Conservation (phyloP, 768 basidiomycete species). For the Lyophyllum atratum region DNA sequence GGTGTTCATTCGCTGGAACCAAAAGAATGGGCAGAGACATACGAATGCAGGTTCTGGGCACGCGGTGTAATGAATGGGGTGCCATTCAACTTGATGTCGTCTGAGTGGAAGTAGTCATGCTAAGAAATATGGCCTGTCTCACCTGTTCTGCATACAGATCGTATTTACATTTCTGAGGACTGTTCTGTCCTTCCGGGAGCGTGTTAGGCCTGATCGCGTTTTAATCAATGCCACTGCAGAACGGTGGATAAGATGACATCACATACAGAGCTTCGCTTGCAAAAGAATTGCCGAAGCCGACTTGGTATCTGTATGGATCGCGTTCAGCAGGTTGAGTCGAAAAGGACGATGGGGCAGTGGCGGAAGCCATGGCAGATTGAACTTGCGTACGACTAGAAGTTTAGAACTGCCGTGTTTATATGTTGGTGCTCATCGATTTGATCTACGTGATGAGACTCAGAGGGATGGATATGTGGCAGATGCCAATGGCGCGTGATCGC, state of each 20-base stretch:
- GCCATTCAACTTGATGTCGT: conserved; percentile 50
- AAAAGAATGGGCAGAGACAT: conserved; percentile 19
- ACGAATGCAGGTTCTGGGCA: conserved; percentile 53
- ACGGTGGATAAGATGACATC: background rate
- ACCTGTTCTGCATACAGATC: conserved; percentile 64
- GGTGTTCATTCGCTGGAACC: background rate
- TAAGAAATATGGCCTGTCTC: conserved; percentile 9
- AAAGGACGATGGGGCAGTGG: conserved; percentile 42
- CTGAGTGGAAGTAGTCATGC: background rate
- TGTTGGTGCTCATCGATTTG: background rate
- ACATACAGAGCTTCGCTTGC: conserved; percentile 57
- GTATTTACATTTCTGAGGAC: conserved; percentile 63
- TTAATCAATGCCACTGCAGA: background rate
- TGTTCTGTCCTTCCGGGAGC: conserved; percentile 61
- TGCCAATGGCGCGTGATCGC: background rate
- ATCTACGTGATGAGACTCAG: background rate
- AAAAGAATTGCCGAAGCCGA: conserved; percentile 60
- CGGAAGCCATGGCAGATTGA: conserved; percentile 23
- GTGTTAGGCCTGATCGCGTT: conserved; percentile 44
- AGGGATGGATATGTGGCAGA: background rate
- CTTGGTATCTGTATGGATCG: conserved; percentile 60
- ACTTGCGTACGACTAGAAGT: background rate
- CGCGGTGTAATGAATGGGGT: conserved; percentile 62
- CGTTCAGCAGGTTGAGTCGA: conserved; percentile 36
- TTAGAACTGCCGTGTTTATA: background rate